A percentile compares a stretch with the other conserved stretches of the same genome.
Evolutionary conservation across 495 filamentous ascomycete species (phyloP).

Genomic region (Cladorrhinum samala): DNA sequence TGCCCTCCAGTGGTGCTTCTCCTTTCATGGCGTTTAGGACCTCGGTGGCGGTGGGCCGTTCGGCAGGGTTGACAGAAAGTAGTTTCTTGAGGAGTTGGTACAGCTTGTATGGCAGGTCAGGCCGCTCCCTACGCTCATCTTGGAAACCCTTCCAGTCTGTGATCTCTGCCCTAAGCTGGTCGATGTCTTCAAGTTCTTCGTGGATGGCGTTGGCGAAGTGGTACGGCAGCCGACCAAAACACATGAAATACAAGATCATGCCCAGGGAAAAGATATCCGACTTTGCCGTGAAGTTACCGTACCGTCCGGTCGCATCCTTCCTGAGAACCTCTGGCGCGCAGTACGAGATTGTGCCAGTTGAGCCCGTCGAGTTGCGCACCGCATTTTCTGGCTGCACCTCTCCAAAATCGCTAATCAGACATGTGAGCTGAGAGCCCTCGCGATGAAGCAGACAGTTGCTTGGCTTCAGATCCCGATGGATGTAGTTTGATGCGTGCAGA

Average conservation of each 20-base stretch:
- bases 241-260: conserved; percentile 98
- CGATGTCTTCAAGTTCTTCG: conserved; percentile 92
- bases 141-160: conserved; percentile 80
- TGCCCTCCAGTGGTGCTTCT: conserved; percentile 42
- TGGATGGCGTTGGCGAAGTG: conserved; percentile 71
- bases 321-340: conserved; percentile 91
- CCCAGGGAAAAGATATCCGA: conserved; percentile 95
- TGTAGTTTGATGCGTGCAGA: conserved; percentile 88
- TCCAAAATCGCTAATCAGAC: conserved; percentile 94
- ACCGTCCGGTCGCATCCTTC: conserved; percentile 60
- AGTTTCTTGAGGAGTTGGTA: conserved; percentile 78
- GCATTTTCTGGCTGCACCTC: conserved; percentile 82
- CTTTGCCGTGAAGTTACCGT: conserved; percentile 90
- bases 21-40: conserved; percentile 76
- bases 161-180: conserved; percentile 81
- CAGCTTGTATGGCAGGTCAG: conserved; percentile 79
- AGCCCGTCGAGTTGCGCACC: conserved; percentile 78
- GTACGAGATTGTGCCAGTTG: conserved; percentile 94
- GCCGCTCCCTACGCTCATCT: conserved; percentile 61
- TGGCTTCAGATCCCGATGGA: conserved; percentile 93
- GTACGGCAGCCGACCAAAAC: conserved; percentile 88
- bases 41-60: conserved; percentile 79
- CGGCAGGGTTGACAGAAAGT: conserved; percentile 67
- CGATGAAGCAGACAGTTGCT: conserved; percentile 89
- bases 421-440: conserved; percentile 60